phyloP scores from a whole-genome alignment of 2,329 filamentous ascomycete genomes.

The Gaeumannomyces tritici region DNA sequence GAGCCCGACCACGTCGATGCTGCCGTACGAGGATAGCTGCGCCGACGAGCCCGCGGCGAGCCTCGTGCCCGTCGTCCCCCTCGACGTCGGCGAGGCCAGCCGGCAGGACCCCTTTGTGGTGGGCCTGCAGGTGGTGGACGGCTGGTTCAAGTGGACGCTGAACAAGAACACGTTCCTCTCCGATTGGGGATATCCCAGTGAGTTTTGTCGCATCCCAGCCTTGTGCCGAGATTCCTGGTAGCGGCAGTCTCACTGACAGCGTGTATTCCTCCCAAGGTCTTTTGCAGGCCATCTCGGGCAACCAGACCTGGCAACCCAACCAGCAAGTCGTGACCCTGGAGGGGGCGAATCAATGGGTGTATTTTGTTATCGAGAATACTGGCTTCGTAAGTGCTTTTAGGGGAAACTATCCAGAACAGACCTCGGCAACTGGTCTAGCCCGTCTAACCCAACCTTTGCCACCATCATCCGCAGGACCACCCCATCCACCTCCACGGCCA shows the following conservation, averaged over 20 bases:
- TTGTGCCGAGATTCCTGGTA: not conserved
- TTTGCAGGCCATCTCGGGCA: conserved; percentile 7
- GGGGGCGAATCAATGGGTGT: conserved; percentile 9
- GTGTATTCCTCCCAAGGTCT: not conserved
- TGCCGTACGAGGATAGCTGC: conserved; percentile 9
- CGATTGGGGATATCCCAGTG: conserved; percentile 14
- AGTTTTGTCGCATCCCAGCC: not conserved
- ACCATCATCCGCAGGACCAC: not conserved
- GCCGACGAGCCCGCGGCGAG: conserved; percentile 13
- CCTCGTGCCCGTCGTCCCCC: conserved; percentile 15
- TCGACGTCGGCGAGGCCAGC: conserved; percentile 9
- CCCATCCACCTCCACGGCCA: conserved; percentile 5
- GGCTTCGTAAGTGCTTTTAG: not conserved
- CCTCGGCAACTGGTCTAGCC: no score
- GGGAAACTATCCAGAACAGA: no score
- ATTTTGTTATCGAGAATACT: conserved; percentile 9
- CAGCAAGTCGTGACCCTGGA: conserved; percentile 1
- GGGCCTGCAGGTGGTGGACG: conserved; percentile 1
- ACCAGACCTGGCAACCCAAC: not conserved
- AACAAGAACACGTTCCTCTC: conserved; percentile 12
- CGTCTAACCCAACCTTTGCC: not conserved
- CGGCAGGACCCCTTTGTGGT: conserved; percentile 5
- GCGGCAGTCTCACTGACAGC: not conserved
- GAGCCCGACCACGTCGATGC: not conserved
- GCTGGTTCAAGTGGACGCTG: conserved; percentile 15